Percentiles rank a stretch among this genome's conserved stretches.
phyloP scores from a whole-genome alignment of 805 yeast species.

The Candida taoyuanica region DNA sequence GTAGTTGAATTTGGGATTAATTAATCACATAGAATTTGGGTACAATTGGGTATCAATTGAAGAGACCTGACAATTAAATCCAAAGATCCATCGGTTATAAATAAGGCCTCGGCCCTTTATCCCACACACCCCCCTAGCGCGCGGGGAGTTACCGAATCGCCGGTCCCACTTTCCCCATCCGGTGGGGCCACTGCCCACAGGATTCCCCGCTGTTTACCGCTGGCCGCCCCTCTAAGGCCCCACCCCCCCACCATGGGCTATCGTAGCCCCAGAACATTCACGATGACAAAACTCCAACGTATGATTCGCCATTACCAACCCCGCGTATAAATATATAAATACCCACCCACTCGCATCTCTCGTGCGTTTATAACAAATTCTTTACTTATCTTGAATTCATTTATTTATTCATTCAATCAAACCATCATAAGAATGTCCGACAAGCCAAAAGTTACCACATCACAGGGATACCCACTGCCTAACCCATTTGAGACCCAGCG shows the following conservation, averaged over 20 bases:
- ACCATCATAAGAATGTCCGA: slow-evolving; percentile 6
- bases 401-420: not conserved
- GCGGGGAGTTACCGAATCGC: not conserved
- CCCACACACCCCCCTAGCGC: too few relatives aligned
- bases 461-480: slow-evolving; percentile 73
- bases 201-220: not conserved
- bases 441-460: slow-evolving; percentile 58
- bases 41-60: too few relatives aligned
- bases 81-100: too few relatives aligned
- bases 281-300: slow-evolving; percentile 17
- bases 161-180: slow-evolving; percentile 2
- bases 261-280: not conserved
- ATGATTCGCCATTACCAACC: slow-evolving; percentile 17
- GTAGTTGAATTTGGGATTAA: too few relatives aligned
- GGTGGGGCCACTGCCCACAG: not conserved
- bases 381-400: not conserved
- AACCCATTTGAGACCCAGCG: slow-evolving; percentile 76
- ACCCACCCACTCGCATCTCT: not conserved
- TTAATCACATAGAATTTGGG: too few relatives aligned
- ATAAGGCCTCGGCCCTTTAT: not conserved
- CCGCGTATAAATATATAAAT: not conserved
- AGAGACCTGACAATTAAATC: too few relatives aligned
- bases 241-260: not conserved
- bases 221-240: not conserved
- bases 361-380: not conserved